Evolutionary conservation across 306 rosid genomes (phyloP).

Genomic region (Cucurbita maxima): DNA sequence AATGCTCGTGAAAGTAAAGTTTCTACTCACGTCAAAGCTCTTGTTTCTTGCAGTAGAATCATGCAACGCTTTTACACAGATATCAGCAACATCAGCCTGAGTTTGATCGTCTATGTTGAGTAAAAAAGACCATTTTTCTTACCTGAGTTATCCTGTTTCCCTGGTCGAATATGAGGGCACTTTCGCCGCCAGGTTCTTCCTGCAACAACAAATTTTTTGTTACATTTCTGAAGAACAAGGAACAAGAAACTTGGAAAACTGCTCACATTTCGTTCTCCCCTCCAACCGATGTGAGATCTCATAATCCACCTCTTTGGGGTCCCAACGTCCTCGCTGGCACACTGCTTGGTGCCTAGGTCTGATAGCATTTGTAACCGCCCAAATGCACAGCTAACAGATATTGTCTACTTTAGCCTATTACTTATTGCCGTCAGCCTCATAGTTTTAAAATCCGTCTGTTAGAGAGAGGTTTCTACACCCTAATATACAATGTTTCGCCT

Average conservation of each 20-base stretch:
- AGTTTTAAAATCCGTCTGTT: too few species aligned
- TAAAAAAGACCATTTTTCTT: constrained; percentile 1
- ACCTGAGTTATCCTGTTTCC: constrained; percentile 97
- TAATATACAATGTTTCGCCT: too few species aligned
- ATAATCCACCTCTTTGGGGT: too few species aligned
- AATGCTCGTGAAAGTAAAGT: background rate
- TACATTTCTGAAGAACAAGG: background rate
- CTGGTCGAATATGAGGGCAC: constrained; percentile 86
- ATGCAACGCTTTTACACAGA: constrained; percentile 91
- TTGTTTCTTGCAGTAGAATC: constrained; percentile 93
- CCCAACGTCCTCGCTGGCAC: too few species aligned
- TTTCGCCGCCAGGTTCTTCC: constrained; percentile 99
- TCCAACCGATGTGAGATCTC: too few species aligned
- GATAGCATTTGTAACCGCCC: too few species aligned
- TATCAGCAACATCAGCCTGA: constrained; percentile 86
- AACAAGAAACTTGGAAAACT: background rate
- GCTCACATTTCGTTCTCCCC: background rate
- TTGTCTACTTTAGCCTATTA: too few species aligned
- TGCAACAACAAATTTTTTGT: constrained; percentile 12
- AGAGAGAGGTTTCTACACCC: too few species aligned
- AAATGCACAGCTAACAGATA: too few species aligned
- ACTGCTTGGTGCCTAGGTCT: too few species aligned
- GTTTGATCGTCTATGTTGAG: background rate
- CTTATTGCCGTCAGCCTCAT: too few species aligned
- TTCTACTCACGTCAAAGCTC: constrained; percentile 77